Percentiles rank a stretch among this genome's conserved stretches.
These are phyloP conservation scores for Cytospora piceicola DNA, from an alignment of 2,329 filamentous ascomycete species.

Conservation along the genomic window DNA sequence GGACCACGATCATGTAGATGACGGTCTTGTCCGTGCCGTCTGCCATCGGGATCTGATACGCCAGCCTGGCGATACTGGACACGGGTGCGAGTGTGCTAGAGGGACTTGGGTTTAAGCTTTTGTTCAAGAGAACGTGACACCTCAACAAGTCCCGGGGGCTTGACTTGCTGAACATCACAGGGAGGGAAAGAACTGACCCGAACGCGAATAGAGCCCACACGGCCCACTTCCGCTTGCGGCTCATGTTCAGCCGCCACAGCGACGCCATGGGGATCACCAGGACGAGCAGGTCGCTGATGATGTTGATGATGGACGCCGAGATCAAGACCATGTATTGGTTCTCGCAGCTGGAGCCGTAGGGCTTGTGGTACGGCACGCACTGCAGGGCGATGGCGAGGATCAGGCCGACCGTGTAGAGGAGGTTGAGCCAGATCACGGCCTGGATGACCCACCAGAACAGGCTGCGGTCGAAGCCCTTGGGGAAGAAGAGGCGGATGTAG, in stretches of 20 bases:
- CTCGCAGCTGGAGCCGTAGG: conserved; percentile 35
- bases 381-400: conserved; percentile 35
- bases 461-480: conserved; percentile 46
- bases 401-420: conserved; percentile 35
- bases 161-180: not conserved
- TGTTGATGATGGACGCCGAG: conserved; percentile 36
- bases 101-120: not conserved
- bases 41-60: conserved; percentile 33
- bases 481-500: conserved; percentile 51
- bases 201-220: conserved; percentile 39
- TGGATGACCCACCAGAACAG: conserved; percentile 35
- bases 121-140: not conserved
- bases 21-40: conserved; percentile 33
- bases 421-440: conserved; percentile 33
- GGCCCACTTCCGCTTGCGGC: conserved; percentile 36
- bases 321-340: conserved; percentile 35
- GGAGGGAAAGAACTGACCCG: conserved; percentile 27
- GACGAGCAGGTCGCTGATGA: conserved; percentile 36
- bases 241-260: conserved; percentile 38
- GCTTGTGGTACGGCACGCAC: conserved; percentile 32
- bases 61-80: conserved; percentile 35
- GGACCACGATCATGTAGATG: conserved; percentile 34
- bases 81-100: conserved; percentile 34
- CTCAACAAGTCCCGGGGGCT: not conserved
- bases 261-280: conserved; percentile 38